Evolutionary conservation across 331 rosid species (phyloP), one percentile per base, ranked within the genome.

Genomic region (Quercus lobata): DNA sequence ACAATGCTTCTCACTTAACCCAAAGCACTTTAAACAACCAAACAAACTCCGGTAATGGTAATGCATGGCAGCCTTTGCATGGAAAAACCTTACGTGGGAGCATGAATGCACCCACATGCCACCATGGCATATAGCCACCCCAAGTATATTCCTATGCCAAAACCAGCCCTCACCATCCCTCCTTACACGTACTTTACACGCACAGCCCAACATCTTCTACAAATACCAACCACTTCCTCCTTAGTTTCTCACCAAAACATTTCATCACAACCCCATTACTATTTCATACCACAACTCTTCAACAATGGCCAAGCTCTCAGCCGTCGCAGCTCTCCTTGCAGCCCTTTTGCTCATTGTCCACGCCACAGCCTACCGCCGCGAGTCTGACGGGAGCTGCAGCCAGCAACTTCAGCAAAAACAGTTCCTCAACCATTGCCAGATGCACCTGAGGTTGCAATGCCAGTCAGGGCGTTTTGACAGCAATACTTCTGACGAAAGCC

Each of bases 151-250:
- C 41, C 41, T 35, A 35, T 35, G 34, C 41, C 72, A 76, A 72
- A 53, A 1, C 63, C 25, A 24, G 21, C 55, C 61, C 61, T 5
- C 4, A 37, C 58, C 11, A 57, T 7, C 49, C 11, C 56, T 21
- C 2, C 57, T 37, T 78, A 81, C 91, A 87, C 91, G 90, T 84
- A 73, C 70, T 66, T 57, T 6, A 29, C 93, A 85, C 82, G 87
- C 91, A 84, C 53, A 2, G 66, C 74, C 52, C 78, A 12, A 22
- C n/a, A 3, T 29, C 34, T 19, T 37, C 71, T 46, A 69, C 80
- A 89, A 81, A 81, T 66, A 66, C 41, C 49, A 69, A 32, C 55
- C 78, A 30, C 54, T 6, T 1, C 32, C 74, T 46, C 15, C 71
- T 4, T 77, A 8, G 14, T 54, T 60, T 54, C 37, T n/a, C 17